A percentile compares a stretch with the other conserved stretches of the same genome.
Evolutionary conservation across 768 basidiomycete genomes (phyloP).

Genomic region (Lepiota brunneoincarnata): DNA sequence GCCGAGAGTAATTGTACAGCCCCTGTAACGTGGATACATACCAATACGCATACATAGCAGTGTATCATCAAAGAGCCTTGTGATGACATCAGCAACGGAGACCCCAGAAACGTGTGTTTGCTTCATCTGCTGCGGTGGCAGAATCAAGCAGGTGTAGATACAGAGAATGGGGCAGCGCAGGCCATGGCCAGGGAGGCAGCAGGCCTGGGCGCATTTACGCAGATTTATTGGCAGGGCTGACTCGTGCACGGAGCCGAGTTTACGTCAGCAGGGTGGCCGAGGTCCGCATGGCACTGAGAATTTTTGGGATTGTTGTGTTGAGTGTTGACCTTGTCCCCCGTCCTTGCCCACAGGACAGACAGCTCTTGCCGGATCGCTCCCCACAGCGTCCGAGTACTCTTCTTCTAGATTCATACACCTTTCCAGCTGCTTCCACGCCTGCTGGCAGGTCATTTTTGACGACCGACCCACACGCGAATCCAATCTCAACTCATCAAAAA

Average conservation of each 20-base stretch:
- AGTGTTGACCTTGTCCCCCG: constrained; percentile 36
- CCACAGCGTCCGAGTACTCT: constrained; percentile 39
- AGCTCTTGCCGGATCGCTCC: constrained; percentile 41
- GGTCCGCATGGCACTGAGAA: constrained; percentile 8
- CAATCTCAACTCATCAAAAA: constrained; percentile 49
- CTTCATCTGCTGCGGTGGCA: not conserved
- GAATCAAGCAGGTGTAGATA: no score
- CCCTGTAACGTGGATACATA: not conserved
- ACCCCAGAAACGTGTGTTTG: not conserved
- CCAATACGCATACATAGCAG: not conserved
- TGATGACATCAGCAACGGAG: constrained; percentile 2
- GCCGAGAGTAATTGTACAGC: not conserved
- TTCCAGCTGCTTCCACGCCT: constrained; percentile 70
- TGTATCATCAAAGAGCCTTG: not conserved
- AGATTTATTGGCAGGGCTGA: not conserved
- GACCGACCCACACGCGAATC: constrained; percentile 70
- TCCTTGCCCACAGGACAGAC: constrained; percentile 39
- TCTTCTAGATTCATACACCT: constrained; percentile 41
- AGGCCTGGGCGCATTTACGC: no score
- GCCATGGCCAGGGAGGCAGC: no score
- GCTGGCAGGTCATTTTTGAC: constrained; percentile 90
- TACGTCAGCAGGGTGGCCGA: constrained; percentile 5
- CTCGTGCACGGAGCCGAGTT: not conserved
- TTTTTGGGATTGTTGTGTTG: constrained; percentile 9
- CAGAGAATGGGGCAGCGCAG: no score